Percentiles rank a stretch among this genome's conserved stretches.
Conservation (phyloP, 305 asterid genomes). For the Lippia alba region DNA sequence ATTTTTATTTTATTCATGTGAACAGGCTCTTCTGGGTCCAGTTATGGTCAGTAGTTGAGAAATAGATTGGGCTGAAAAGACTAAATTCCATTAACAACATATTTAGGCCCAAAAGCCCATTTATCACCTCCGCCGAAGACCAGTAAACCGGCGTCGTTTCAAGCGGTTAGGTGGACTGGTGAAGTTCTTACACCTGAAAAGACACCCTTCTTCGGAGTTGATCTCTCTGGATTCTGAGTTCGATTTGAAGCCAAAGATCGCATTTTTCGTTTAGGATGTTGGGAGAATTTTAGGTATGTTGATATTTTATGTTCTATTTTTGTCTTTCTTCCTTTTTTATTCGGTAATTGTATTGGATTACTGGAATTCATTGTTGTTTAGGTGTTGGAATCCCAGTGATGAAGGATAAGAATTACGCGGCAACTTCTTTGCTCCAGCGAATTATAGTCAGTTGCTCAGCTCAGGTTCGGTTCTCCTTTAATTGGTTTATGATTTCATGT, state of each 20-base stretch:
- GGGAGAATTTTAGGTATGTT: conserved; percentile 31
- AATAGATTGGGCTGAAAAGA: too few relatives aligned
- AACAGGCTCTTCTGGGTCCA: too few relatives aligned
- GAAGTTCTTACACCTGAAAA: conserved; percentile 26
- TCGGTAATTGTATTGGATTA: conserved; percentile 4
- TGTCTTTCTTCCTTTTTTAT: neutral
- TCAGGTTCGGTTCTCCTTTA: conserved; percentile 59
- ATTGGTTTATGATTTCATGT: neutral
- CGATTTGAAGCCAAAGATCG: conserved; percentile 3
- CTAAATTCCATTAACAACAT: too few relatives aligned
- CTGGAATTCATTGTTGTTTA: conserved; percentile 34
- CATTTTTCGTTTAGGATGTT: conserved; percentile 32
- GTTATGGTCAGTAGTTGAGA: too few relatives aligned
- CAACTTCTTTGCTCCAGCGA: conserved; percentile 63
- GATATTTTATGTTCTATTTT: neutral
- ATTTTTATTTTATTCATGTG: too few relatives aligned
- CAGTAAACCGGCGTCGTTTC: conserved; percentile 33
- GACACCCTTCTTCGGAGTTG: conserved; percentile 23
- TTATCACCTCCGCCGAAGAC: neutral
- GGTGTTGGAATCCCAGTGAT: conserved; percentile 51
- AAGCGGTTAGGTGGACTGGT: conserved; percentile 37
- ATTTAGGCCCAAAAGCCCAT: conserved; percentile 31
- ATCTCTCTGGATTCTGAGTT: conserved; percentile 18
- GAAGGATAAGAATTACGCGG: conserved; percentile 73
- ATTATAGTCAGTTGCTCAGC: conserved; percentile 70